Evolutionary conservation across 257 asterid genomes (phyloP).

Genomic region (Echium plantagineum): DNA sequence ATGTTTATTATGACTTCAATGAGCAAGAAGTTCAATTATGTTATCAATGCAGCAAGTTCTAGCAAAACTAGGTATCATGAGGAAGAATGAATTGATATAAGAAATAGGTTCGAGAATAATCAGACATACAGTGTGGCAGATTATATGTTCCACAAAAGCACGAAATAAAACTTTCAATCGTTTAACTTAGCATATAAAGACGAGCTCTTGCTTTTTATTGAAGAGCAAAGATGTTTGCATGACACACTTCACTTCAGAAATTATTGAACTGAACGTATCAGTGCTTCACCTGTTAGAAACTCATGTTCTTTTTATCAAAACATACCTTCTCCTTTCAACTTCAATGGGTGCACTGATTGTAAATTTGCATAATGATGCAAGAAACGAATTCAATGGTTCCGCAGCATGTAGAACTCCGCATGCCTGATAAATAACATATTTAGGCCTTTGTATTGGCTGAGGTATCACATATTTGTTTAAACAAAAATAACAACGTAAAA

Average conservation of each 20-base stretch:
- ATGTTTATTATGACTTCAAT: not conserved
- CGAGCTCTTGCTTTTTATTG: no score
- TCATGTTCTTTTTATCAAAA: not conserved
- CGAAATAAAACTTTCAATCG: no score
- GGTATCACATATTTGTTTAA: not conserved
- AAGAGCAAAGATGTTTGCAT: no score
- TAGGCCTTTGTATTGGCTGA: constrained; percentile 3
- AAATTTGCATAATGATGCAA: constrained; percentile 97
- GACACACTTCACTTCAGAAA: not conserved
- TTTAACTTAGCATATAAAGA: no score
- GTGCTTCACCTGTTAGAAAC: not conserved
- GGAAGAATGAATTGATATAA: no score
- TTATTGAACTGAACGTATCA: not conserved
- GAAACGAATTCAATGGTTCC: constrained; percentile 93
- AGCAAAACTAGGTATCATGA: no score
- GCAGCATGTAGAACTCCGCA: constrained; percentile 95
- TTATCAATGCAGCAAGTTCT: no score
- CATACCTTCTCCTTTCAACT: constrained; percentile 77
- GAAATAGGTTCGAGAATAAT: no score
- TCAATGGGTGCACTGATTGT: constrained; percentile 78
- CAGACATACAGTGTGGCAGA: no score
- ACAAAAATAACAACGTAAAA: no score
- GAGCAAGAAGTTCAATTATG: not conserved
- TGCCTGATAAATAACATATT: constrained; percentile 49
- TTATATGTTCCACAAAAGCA: no score